Percentiles rank a stretch among this genome's conserved stretches.
These are phyloP conservation scores for Lactarius sp. DNA, from an alignment of 768 basidiomycete genomes.

Conservation along the genomic window DNA sequence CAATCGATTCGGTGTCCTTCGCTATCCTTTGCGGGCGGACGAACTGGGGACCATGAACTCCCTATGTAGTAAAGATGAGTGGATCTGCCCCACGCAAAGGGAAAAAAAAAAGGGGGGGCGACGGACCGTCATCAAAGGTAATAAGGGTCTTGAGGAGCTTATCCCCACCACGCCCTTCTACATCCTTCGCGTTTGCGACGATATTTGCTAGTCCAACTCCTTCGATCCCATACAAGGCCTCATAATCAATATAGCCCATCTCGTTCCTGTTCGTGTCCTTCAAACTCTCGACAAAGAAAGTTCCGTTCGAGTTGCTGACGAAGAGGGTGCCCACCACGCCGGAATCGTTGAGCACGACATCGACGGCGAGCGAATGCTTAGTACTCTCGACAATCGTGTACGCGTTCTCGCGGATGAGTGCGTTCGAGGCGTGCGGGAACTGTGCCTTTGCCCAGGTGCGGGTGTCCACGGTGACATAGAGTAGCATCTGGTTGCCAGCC, in stretches of 20 bases:
- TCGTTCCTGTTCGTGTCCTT: conserved; percentile 90
- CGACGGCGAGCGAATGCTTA: conserved; percentile 88
- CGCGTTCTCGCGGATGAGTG: conserved; percentile 79
- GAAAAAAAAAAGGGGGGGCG: too few relatives aligned
- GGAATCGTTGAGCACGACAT: conserved; percentile 74
- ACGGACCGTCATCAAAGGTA: conserved; percentile 84
- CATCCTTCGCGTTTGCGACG: conserved; percentile 78
- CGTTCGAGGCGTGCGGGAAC: conserved; percentile 86
- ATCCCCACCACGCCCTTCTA: conserved; percentile 59
- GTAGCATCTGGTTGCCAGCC: conserved; percentile 64
- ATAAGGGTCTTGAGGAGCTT: conserved; percentile 76
- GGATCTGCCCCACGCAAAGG: not conserved
- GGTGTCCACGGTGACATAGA: conserved; percentile 85
- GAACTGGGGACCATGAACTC: conserved; percentile 71
- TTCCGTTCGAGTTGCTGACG: conserved; percentile 94
- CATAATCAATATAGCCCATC: conserved; percentile 89
- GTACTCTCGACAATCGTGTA: conserved; percentile 96
- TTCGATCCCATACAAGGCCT: conserved; percentile 78
- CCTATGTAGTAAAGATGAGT: conserved; percentile 33
- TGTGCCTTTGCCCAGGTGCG: conserved; percentile 81
- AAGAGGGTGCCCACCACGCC: conserved; percentile 82
- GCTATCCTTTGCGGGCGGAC: conserved; percentile 49
- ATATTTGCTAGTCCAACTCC: conserved; percentile 90
- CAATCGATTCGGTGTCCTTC: conserved; percentile 63
- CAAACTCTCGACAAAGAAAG: conserved; percentile 87